These are phyloP conservation scores for Fusarium sp. DNA, from an alignment of 2,329 filamentous ascomycete genomes.

Conservation along the genomic window DNA sequence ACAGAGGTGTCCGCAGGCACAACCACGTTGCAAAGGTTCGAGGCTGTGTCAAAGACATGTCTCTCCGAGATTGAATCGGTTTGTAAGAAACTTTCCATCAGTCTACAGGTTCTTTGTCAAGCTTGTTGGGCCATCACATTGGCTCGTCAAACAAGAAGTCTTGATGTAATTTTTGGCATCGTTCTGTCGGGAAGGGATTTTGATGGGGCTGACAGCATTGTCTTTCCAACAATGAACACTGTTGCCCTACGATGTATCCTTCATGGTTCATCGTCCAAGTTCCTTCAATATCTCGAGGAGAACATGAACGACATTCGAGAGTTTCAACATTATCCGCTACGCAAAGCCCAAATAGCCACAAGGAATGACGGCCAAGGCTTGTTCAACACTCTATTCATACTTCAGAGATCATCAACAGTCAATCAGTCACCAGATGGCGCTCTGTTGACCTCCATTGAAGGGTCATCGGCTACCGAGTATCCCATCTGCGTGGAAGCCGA, in stretches of 20 bases:
- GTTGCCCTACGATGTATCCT: constrained; percentile 78
- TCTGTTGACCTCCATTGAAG: constrained; percentile 72
- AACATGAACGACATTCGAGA: constrained; percentile 73
- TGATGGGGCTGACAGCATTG: constrained; percentile 71
- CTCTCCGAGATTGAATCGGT: constrained; percentile 57
- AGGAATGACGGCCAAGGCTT: constrained; percentile 52
- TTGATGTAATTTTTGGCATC: constrained; percentile 85
- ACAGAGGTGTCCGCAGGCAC: not conserved
- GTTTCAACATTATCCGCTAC: constrained; percentile 81
- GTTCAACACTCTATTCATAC: constrained; percentile 68
- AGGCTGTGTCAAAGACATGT: constrained; percentile 15
- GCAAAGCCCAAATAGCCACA: constrained; percentile 67
- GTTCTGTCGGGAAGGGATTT: constrained; percentile 87
- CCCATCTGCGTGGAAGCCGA: constrained; percentile 87
- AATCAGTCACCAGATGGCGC: constrained; percentile 1
- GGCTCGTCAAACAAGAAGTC: constrained; percentile 67
- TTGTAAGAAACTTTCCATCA: constrained; percentile 75
- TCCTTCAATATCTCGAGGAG: constrained; percentile 79
- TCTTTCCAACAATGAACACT: constrained; percentile 95
- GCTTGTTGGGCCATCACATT: constrained; percentile 80
- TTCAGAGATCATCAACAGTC: constrained; percentile 56
- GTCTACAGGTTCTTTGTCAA: constrained; percentile 80
- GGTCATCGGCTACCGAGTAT: constrained; percentile 79
- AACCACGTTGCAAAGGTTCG: constrained; percentile 19
- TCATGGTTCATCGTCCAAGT: constrained; percentile 71